Percentiles rank a stretch among this genome's conserved stretches.
Evolutionary conservation across 1,284 basidiomycete genomes (phyloP).

Genomic region (Pseudozyma flocculosa): DNA sequence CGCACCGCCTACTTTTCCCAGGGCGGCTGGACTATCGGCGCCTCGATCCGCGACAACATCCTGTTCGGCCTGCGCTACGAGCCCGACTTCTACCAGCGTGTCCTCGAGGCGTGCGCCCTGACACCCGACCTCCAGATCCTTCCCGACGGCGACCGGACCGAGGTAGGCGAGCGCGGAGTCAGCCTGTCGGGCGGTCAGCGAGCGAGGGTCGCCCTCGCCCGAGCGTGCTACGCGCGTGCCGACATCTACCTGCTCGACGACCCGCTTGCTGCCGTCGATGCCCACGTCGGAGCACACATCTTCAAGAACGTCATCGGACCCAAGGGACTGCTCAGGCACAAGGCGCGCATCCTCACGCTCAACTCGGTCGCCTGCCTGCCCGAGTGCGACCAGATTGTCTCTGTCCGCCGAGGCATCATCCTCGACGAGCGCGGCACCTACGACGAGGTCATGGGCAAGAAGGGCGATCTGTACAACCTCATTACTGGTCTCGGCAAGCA

Average conservation of each 20-base stretch:
- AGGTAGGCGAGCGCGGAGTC: slow-evolving; percentile 78
- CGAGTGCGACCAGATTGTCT: slow-evolving; percentile 70
- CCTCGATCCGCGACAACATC: slow-evolving; percentile 90
- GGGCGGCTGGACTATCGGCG: slow-evolving; percentile 85
- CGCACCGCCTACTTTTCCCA: slow-evolving; percentile 91
- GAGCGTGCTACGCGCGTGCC: slow-evolving; percentile 90
- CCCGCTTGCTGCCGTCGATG: slow-evolving; percentile 83
- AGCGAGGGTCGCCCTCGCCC: slow-evolving; percentile 70
- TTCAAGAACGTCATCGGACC: slow-evolving; percentile 67
- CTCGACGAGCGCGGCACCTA: slow-evolving; percentile 70
- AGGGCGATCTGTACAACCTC: slow-evolving; percentile 63
- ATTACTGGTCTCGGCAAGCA: slow-evolving; percentile 30
- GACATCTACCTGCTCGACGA: slow-evolving; percentile 84
- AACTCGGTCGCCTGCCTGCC: slow-evolving; percentile 66
- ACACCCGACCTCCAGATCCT: slow-evolving; percentile 81
- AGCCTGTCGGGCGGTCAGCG: slow-evolving; percentile 86
- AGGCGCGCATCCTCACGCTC: slow-evolving; percentile 56
- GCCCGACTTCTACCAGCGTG: slow-evolving; percentile 73
- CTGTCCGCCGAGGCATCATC: slow-evolving; percentile 84
- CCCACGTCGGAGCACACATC: slow-evolving; percentile 76
- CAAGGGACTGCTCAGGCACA: slow-evolving; percentile 30
- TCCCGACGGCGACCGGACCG: slow-evolving; percentile 89
- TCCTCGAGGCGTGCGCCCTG: slow-evolving; percentile 78
- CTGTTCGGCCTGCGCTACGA: slow-evolving; percentile 82
- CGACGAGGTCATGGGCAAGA: slow-evolving; percentile 72